Conservation (phyloP, 352 stramenopile species). For the Pythium apleroticum region DNA sequence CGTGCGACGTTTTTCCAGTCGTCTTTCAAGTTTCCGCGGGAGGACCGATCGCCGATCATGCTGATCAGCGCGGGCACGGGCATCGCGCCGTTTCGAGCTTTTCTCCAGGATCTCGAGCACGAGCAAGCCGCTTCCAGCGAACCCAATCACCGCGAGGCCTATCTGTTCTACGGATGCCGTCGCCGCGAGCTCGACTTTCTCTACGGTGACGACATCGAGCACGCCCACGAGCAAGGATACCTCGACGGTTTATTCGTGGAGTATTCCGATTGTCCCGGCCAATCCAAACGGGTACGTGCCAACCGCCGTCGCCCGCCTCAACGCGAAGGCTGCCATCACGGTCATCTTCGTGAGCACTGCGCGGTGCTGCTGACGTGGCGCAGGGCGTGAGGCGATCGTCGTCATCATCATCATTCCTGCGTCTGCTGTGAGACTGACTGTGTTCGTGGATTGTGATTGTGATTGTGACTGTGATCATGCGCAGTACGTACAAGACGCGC, state of each 20-base stretch:
- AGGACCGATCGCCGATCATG: constrained; percentile 63
- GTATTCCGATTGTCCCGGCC: constrained; percentile 46
- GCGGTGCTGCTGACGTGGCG: not conserved
- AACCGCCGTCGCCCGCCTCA: not conserved
- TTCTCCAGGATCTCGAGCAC: constrained; percentile 73
- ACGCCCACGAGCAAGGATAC: constrained; percentile 36
- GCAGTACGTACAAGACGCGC: constrained; percentile 74
- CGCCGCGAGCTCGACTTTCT: constrained; percentile 60
- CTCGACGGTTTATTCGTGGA: constrained; percentile 56
- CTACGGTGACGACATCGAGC: constrained; percentile 64
- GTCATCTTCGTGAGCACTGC: not conserved
- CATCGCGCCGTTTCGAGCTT: constrained; percentile 81
- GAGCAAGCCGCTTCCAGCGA: constrained; percentile 33
- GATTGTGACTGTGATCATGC: not conserved
- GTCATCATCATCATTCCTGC: not conserved
- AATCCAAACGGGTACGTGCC: constrained; percentile 50
- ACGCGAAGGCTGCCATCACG: not conserved
- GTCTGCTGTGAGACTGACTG: not conserved
- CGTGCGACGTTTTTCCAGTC: constrained; percentile 72
- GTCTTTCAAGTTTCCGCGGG: constrained; percentile 70
- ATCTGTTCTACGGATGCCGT: constrained; percentile 81
- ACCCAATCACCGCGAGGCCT: constrained; percentile 41
- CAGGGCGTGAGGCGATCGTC: not conserved
- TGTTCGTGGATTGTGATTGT: constrained; percentile 2
- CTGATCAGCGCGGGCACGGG: constrained; percentile 78